phyloP scores from a whole-genome alignment of 2,329 filamentous ascomycete genomes.

The Alternaria atra region DNA sequence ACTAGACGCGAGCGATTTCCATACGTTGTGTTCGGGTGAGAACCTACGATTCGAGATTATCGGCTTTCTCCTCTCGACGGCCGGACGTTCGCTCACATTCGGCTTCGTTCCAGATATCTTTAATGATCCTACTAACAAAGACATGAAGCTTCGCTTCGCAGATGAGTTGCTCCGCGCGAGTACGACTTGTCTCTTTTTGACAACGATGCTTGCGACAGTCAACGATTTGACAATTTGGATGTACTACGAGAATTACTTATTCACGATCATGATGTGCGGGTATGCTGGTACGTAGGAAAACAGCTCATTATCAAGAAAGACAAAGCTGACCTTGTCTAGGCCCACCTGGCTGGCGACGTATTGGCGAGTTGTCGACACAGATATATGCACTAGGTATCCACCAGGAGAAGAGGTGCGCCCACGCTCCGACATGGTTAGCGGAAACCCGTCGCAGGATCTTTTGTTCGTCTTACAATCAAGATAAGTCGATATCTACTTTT shows the following conservation, averaged over 20 bases:
- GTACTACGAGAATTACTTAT: conserved; percentile 48
- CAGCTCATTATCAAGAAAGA: too few species aligned
- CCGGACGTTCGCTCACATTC: conserved; percentile 46
- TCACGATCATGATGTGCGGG: conserved; percentile 50
- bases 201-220: conserved; percentile 49
- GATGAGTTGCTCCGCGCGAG: conserved; percentile 48
- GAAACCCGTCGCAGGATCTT: conserved; percentile 43
- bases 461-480: conserved; percentile 40
- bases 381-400: conserved; percentile 46
- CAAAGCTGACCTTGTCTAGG: conserved; percentile 14
- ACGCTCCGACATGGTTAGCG: conserved; percentile 39
- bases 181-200: conserved; percentile 50
- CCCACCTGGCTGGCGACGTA: conserved; percentile 44
- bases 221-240: conserved; percentile 52
- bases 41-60: conserved; percentile 53
- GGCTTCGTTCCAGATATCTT: conserved; percentile 33
- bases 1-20: conserved; percentile 47
- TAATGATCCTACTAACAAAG: conserved; percentile 27
- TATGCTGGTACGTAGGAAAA: conserved; percentile 45
- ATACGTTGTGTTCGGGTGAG: conserved; percentile 50
- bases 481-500: conserved; percentile 48
- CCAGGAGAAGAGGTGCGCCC: conserved; percentile 36
- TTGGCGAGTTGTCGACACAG: conserved; percentile 42
- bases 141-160: conserved; percentile 30
- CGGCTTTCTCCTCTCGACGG: conserved; percentile 50